These are phyloP conservation scores for Serendipita sp. DNA, from an alignment of 768 basidiomycete genomes.

Conservation along the genomic window DNA sequence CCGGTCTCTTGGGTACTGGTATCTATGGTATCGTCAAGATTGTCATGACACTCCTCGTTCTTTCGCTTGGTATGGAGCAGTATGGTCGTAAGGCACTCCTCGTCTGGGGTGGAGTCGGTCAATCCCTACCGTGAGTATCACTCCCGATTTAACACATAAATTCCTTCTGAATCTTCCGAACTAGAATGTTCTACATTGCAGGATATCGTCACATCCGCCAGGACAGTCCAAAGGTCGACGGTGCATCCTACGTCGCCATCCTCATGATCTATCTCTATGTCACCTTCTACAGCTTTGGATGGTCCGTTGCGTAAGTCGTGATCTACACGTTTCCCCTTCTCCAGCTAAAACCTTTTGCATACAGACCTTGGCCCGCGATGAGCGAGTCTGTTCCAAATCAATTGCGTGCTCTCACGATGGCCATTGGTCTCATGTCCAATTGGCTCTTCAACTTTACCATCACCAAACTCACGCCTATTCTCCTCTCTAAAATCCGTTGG, in stretches of 20 bases:
- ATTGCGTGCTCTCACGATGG: constrained; percentile 24
- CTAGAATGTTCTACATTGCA: constrained; percentile 33
- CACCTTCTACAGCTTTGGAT: constrained; percentile 9
- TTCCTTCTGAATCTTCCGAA: neutral
- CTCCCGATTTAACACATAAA: neutral
- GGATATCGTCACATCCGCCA: constrained; percentile 25
- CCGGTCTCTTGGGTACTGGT: constrained; percentile 55
- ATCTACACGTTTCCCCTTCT: neutral
- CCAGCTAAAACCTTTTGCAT: neutral
- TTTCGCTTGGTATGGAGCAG: constrained; percentile 50
- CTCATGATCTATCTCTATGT: constrained; percentile 31
- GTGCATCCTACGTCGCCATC: constrained; percentile 29
- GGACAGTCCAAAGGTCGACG: constrained; percentile 15
- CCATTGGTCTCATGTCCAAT: constrained; percentile 25
- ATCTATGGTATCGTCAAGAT: constrained; percentile 54
- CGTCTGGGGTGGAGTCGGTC: constrained; percentile 33
- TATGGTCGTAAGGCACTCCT: constrained; percentile 46
- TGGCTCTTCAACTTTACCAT: constrained; percentile 34
- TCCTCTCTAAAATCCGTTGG: constrained; percentile 14
- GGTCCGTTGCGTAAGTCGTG: constrained; percentile 7
- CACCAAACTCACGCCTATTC: constrained; percentile 28
- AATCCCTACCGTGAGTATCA: constrained; percentile 17
- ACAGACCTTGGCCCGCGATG: constrained; percentile 26
- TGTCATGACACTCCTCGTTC: constrained; percentile 46
- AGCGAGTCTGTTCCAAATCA: constrained; percentile 31